Evolutionary conservation across 75 land plant species (phyloP).

Genomic region (Chamaecyparis obtusa): DNA sequence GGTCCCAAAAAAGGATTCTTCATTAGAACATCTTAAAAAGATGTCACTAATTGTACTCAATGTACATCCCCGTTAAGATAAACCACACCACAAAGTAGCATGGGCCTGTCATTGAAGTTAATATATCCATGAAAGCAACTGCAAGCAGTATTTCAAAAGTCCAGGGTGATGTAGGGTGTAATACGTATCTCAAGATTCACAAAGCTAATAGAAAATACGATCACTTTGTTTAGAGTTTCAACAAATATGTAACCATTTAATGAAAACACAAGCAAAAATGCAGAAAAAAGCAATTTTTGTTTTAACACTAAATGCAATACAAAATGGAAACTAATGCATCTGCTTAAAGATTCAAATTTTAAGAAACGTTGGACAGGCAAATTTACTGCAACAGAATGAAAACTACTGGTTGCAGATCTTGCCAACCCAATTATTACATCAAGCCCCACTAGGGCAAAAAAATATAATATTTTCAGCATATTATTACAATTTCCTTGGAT

Average conservation of each 20-base stretch:
- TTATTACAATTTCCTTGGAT: not conserved
- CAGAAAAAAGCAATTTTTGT: not conserved
- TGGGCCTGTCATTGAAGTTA: no score
- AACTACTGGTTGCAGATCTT: slow-evolving; percentile 2
- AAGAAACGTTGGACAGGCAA: no score
- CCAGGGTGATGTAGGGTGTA: no score
- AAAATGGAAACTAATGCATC: not conserved
- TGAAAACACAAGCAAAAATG: no score
- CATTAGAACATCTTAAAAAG: no score
- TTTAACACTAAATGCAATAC: not conserved
- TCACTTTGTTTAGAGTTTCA: not conserved
- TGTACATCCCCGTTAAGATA: no score
- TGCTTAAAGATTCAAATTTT: not conserved
- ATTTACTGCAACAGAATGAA: not conserved
- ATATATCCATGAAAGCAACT: no score
- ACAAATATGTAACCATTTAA: not conserved
- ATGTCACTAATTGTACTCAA: no score
- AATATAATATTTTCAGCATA: not conserved
- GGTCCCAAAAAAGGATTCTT: no score
- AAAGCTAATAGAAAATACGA: not conserved
- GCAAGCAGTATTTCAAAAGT: no score
- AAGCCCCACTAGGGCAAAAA: not conserved
- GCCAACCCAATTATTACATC: not conserved
- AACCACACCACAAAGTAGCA: no score
- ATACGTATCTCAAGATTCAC: not conserved